Percentiles rank a stretch among this genome's conserved stretches.
phyloP scores from a whole-genome alignment of 139 green algal genomes.

The Closterium sp. region DNA sequence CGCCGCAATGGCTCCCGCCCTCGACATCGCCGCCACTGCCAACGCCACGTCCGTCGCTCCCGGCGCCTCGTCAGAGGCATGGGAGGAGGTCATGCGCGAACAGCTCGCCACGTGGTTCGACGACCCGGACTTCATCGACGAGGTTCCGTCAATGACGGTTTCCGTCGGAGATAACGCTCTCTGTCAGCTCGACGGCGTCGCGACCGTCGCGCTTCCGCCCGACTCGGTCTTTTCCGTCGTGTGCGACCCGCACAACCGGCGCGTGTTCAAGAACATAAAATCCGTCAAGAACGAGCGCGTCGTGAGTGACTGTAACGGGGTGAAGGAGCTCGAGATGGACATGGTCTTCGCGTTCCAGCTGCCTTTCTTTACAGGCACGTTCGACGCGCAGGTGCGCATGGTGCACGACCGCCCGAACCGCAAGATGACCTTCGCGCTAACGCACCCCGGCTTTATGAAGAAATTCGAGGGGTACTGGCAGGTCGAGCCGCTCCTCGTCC shows the following conservation, averaged over 20 bases:
- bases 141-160: not conserved
- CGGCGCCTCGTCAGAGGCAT: not conserved
- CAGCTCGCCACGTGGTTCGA: not conserved
- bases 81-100: not conserved
- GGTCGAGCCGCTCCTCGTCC: not conserved
- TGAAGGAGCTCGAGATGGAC: conserved; percentile 61
- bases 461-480: not conserved
- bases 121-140: not conserved
- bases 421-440: not conserved
- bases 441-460: not conserved
- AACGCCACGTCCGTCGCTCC: not conserved
- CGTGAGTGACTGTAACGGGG: conserved; percentile 54
- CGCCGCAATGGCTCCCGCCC: not conserved
- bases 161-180: not conserved
- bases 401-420: conserved; percentile 48
- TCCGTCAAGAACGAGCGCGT: conserved; percentile 55
- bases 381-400: conserved; percentile 47
- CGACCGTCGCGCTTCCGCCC: conserved; percentile 53
- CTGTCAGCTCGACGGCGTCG: conserved; percentile 2
- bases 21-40: not conserved
- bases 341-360: conserved; percentile 59
- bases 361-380: conserved; percentile 49
- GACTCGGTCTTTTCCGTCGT: conserved; percentile 63
- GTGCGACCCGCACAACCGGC: conserved; percentile 54
- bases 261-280: conserved; percentile 65